Conservation (phyloP, 306 rosid genomes). For the Fagus crenata region DNA sequence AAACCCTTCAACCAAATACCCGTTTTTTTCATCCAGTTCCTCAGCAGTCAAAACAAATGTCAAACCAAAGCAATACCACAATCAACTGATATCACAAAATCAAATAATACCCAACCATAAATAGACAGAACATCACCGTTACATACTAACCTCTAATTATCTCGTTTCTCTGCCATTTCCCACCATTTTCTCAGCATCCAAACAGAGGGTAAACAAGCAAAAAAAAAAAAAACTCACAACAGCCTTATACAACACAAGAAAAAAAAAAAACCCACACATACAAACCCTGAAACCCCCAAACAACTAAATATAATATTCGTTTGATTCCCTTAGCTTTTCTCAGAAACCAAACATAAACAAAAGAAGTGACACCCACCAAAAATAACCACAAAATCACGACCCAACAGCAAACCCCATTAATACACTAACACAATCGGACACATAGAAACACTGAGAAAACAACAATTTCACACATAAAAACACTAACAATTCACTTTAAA, state of each 20-base stretch:
- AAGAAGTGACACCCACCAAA: neutral
- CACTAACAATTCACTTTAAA: neutral
- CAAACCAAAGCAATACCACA: neutral
- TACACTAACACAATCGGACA: neutral
- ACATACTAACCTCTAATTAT: neutral
- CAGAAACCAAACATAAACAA: neutral
- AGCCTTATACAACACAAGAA: neutral
- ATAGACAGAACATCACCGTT: neutral
- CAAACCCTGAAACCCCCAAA: neutral
- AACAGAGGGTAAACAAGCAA: neutral
- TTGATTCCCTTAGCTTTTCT: neutral
- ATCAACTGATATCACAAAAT: neutral
- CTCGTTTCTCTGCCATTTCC: neutral
- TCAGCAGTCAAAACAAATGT: neutral
- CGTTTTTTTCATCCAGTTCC: neutral
- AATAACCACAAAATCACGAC: neutral
- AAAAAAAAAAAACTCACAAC: neutral
- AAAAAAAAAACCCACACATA: neutral
- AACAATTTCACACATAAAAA: neutral
- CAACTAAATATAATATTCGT: neutral
- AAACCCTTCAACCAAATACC: neutral
- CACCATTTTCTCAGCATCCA: neutral
- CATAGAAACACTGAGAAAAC: neutral
- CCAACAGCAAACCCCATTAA: neutral
- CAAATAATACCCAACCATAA: neutral